phyloP scores from a whole-genome alignment of 257 asterid species.

The Mitragyna speciosa region DNA sequence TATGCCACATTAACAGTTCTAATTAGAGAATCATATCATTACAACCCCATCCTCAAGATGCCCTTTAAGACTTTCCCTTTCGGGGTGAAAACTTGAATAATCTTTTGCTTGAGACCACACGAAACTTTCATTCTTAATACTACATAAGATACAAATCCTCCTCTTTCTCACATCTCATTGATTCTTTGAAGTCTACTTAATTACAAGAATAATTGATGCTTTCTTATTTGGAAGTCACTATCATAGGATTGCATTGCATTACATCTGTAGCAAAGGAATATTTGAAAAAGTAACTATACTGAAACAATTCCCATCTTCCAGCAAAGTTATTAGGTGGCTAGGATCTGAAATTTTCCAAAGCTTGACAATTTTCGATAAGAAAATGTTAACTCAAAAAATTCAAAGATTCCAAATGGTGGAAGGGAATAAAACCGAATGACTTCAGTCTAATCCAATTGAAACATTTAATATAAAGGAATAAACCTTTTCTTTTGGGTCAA shows the following conservation, averaged over 20 bases:
- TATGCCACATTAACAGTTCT: background rate
- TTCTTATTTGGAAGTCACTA: background rate
- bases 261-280: background rate
- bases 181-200: background rate
- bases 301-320: background rate
- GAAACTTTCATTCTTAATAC: background rate
- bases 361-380: background rate
- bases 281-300: background rate
- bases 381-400: background rate
- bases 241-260: conserved; percentile 1
- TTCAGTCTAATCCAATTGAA: background rate
- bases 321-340: background rate
- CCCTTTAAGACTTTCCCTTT: background rate
- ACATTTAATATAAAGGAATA: conserved; percentile 14
- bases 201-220: background rate
- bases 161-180: background rate
- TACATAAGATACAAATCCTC: background rate
- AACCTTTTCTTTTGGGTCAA: conserved; percentile 2
- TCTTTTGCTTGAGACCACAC: background rate
- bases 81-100: background rate
- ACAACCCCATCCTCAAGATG: background rate
- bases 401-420: background rate
- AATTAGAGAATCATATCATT: background rate
- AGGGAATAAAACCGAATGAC: background rate
- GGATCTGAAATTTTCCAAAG: background rate